Evolutionary conservation across 1,284 basidiomycete species (phyloP), one percentile per base, ranked within the genome.

Genomic region (Sanghuangporus sanghuang): DNA sequence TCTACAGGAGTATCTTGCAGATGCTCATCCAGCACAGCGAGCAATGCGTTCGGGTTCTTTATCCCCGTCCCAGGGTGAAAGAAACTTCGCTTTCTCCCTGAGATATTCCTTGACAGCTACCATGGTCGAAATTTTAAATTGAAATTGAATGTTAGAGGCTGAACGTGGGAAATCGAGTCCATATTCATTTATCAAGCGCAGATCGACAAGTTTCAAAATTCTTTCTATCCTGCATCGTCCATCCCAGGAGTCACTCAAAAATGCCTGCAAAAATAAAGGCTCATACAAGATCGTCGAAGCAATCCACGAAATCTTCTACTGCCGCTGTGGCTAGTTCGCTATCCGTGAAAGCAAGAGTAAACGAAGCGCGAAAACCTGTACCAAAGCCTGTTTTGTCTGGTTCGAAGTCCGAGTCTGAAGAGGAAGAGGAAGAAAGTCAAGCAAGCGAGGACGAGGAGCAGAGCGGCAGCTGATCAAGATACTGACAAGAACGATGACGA

Each of bases 401-500:
- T 44, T n/a, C 12, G 42, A n/a, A 12, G 42, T 12, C n/a, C 42
- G 42, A 48, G 57, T 16, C 46, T 14, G 27, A 56, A 35, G 38
- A 35, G 7, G 54, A 56, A 9, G 27, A 56, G 54, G 18, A 56
- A 38, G 27, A 27, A n/a, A 2, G 11, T 27, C 21, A 35, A 18
- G 27, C n/a, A 18, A 11, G 36, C 16, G 54, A 56, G 6, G 54
- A 56, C 12, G 42, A 44, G 38, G 6, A 3, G 9, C n/a, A n/a
- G 39, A 58, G 57, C 42, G 32, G 14, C 14, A 39, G 42, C n/a
- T 16, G 57, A 58, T 12, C 12, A 44, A n/a, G 4, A n/a, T 12
- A 32, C 3, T 27, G 57, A 58, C 16, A 11, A 35, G 6, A 63
- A 66, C 36, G 64, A 66, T 12, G 67, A 69, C 5, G 77, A 78